phyloP scores from a whole-genome alignment of 2,329 filamentous ascomycete genomes.

The Trichoderma gracile region DNA sequence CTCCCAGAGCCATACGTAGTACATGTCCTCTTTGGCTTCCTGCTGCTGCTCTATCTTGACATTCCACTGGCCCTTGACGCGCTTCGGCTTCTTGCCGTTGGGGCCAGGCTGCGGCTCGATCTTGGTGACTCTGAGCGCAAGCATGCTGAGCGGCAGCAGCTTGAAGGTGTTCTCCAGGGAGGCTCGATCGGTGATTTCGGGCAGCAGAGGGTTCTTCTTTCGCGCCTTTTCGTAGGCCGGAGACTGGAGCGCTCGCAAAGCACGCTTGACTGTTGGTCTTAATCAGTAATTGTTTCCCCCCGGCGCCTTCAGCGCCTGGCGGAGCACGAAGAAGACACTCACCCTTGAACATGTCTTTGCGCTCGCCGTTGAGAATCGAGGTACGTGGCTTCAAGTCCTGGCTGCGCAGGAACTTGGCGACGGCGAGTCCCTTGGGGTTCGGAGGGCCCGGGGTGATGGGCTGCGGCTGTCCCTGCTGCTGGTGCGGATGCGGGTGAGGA shows the following conservation, averaged over 20 bases:
- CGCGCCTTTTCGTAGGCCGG: slow-evolving; percentile 87
- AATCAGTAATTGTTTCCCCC: not conserved
- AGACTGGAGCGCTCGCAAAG: slow-evolving; percentile 84
- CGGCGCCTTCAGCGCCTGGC: not conserved
- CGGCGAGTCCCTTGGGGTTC: slow-evolving; percentile 82
- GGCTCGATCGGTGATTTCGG: slow-evolving; percentile 82
- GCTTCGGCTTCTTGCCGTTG: slow-evolving; percentile 72
- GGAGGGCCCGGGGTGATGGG: slow-evolving; percentile 77
- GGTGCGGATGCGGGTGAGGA: slow-evolving; percentile 39
- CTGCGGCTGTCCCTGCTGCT: slow-evolving; percentile 55
- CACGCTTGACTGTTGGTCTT: slow-evolving; percentile 77
- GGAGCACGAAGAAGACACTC: slow-evolving; percentile 30
- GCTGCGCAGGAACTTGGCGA: slow-evolving; percentile 81
- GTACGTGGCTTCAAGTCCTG: slow-evolving; percentile 89
- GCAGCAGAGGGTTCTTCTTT: slow-evolving; percentile 85
- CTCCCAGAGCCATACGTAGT: slow-evolving; percentile 97
- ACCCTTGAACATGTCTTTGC: slow-evolving; percentile 98
- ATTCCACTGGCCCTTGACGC: slow-evolving; percentile 93
- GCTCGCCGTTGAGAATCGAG: slow-evolving; percentile 90
- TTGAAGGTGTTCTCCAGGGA: slow-evolving; percentile 94
- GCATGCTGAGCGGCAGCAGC: slow-evolving; percentile 88
- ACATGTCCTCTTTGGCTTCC: slow-evolving; percentile 80
- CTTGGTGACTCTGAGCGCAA: slow-evolving; percentile 87
- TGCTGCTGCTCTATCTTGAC: slow-evolving; percentile 96
- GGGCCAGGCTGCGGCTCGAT: slow-evolving; percentile 64